Evolutionary conservation across 2,329 filamentous ascomycete genomes (phyloP), one percentile per base, ranked within the genome.

Genomic region (Lanzia echinophila): DNA sequence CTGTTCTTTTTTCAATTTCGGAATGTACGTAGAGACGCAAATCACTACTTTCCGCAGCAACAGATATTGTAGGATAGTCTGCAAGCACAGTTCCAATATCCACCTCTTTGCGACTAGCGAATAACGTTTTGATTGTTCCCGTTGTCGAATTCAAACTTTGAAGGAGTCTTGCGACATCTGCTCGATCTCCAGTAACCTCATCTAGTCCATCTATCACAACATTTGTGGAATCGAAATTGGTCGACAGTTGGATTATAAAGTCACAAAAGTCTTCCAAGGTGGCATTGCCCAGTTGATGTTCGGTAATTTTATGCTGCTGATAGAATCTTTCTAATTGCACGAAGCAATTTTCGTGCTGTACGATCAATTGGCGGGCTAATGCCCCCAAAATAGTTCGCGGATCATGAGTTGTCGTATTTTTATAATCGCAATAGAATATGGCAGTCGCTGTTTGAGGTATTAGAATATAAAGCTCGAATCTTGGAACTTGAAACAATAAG

Each of bases 161-260:
- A 5, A 61, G 47, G n/a, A 47, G 34, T 11, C 17, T 38, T 15
- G 52, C 39, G 2, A 62, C 56, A 2, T 47, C 47, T 6, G 20
- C 47, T 6, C 52, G 48, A 38, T 59, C 42, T 11, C 51, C 32
- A 5, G 48, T 53, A 49, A 62, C 60, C 42, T 68, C 65, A 50
- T 68, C 65, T 3, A 68, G 38, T 7, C 57, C 64, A 56, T 68
- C 66, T 1, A 68, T 58, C 22, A 68, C 20, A 2, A 68, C 60
- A 24, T 39, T 62, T 43, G 39, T 56, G 10, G 38, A 55, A 2
- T 39, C 58, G 58, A 55, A 63, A 53, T 19, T 11, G 6, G 17
- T 56, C 12, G 55, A 44, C 17, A 57, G 10, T 11, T 33, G 34
- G 11, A 17, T 34, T 6, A 59, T 41, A 4, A 59, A 43, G 5